Evolutionary conservation across 1,139 yeast species (phyloP), one percentile per base, ranked within the genome.

Genomic region (Suhomyces bribrorum): DNA sequence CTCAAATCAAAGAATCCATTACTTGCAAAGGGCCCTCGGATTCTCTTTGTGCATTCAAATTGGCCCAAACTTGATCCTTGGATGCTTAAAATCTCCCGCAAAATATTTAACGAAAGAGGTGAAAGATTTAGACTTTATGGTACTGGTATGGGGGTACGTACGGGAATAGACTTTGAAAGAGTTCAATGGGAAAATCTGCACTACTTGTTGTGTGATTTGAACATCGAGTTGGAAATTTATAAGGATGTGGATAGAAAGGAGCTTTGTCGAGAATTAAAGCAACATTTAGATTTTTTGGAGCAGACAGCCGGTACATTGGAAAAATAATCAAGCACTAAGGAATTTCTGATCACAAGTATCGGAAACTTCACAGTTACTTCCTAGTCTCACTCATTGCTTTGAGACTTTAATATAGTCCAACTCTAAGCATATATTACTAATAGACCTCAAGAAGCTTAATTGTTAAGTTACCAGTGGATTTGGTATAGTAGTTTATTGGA

Each of bases 31-130:
- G 61, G 60, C 7, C 77, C 82, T 2, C 53, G 69, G 14, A 63
- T 75, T 29, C 55, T 78, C 47, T 82, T 83, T 49, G 75, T 83
- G 40, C 89, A 84, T 54, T 77, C 85, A 34, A 81, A 82, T 54
- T 77, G 70, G 64, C 83, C 83, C 18, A 82, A 82, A 56, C 66
- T 81, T 43, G 77, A 81, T 48, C 86, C 87, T 2, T 72, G 79
- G 66, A 61, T 61, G 7, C 62, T 79, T 42, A 66, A 65, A 48
- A 50, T 53, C 14, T 66, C 66, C 5, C 65, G 70, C 4, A 71
- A 68, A 40, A 66, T 77, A 23, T 54, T 70, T 30, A 64, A 72
- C 39, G 66, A 61, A 26, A 66, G 66, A 15, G 80, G 77, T 6
- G 56, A 69, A 4, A 59, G 83, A 47, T 54, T 75, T 23, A 56